These are phyloP conservation scores for Hordeum marinum DNA, from an alignment of 176 grass and related monocot genomes.

Conservation along the genomic window DNA sequence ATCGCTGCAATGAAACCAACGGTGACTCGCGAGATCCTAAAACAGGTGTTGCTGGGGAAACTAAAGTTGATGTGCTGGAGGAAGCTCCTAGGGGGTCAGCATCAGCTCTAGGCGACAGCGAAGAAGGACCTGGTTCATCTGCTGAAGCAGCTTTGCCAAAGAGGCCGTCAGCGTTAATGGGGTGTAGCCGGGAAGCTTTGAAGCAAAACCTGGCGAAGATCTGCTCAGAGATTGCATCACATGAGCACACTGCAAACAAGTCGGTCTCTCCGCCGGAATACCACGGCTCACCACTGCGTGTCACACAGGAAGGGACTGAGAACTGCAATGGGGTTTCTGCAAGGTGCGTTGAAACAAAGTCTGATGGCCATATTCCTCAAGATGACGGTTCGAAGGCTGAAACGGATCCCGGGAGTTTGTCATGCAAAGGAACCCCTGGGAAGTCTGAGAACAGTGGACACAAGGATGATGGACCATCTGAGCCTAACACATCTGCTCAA, in stretches of 20 bases:
- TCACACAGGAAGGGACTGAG: conserved; percentile 15
- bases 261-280: conserved; percentile 22
- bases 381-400: conserved; percentile 23
- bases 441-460: neutral
- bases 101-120: conserved; percentile 42
- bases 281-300: conserved; percentile 17
- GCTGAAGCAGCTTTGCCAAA: neutral
- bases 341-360: conserved; percentile 24
- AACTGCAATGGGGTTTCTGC: conserved; percentile 23
- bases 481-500: neutral
- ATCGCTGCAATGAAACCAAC: neutral
- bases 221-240: conserved; percentile 30
- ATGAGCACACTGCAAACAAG: conserved; percentile 19
- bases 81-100: conserved; percentile 33
- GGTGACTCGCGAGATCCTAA: neutral
- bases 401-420: conserved; percentile 45
- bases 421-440: conserved; percentile 33
- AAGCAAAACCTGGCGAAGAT: conserved; percentile 1
- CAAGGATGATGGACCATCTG: conserved; percentile 26
- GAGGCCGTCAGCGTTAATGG: conserved; percentile 23
- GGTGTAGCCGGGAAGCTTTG: conserved; percentile 5
- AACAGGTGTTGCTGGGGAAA: neutral
- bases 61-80: conserved; percentile 15
- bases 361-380: conserved; percentile 1
- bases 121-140: conserved; percentile 14